A percentile compares a stretch with the other conserved stretches of the same genome.
These are phyloP conservation scores for Komagataella mondaviorum DNA, from an alignment of 805 yeast species.

Conservation along the genomic window DNA sequence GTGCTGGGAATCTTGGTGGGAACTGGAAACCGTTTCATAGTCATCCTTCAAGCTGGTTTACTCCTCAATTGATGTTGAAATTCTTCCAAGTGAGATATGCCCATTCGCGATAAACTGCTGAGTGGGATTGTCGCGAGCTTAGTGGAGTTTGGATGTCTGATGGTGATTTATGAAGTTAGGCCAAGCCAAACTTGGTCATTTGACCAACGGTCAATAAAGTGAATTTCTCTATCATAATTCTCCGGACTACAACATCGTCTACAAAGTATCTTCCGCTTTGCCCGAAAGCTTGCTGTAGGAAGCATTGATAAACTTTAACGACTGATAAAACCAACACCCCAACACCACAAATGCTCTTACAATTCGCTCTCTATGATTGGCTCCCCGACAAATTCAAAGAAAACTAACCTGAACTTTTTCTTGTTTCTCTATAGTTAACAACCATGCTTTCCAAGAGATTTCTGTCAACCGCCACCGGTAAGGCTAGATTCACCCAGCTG, in stretches of 20 bases:
- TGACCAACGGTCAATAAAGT: neutral
- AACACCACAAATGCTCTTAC: neutral
- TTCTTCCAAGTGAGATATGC: conserved; percentile 6
- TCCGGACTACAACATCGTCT: neutral
- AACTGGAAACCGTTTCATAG: conserved; percentile 33
- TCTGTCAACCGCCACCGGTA: conserved; percentile 41
- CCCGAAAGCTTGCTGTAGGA: too few species aligned
- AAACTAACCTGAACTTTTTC: neutral
- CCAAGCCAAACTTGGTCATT: neutral
- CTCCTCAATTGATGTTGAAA: conserved; percentile 2
- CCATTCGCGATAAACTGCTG: neutral
- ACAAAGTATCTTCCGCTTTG: neutral
- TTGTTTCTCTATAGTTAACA: neutral
- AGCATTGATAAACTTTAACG: neutral
- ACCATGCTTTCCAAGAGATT: conserved; percentile 36
- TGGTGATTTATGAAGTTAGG: neutral
- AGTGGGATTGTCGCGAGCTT: neutral
- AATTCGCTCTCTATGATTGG: neutral
- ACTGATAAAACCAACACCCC: neutral
- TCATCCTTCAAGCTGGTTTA: conserved; percentile 5
- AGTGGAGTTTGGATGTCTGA: neutral
- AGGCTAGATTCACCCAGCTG: conserved; percentile 58
- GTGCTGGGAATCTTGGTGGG: conserved; percentile 55
- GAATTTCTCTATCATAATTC: too few species aligned
- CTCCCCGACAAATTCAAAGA: neutral